Evolutionary conservation across 2,329 filamentous ascomycete genomes (phyloP).

Genomic region (Trichoderma lentiforme): DNA sequence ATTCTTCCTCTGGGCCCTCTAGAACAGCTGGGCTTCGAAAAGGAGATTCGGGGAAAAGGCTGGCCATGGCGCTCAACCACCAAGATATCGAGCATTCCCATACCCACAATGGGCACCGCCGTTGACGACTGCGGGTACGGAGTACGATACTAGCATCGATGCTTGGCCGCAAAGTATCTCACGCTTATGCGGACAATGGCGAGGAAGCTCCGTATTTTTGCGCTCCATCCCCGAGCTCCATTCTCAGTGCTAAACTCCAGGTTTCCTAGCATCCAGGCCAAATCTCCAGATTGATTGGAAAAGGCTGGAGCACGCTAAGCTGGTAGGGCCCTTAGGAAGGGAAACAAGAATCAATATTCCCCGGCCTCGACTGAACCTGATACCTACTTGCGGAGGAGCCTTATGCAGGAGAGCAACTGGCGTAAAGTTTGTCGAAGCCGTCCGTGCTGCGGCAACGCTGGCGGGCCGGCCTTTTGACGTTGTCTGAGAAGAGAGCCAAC

Average conservation of each 20-base stretch:
- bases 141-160: background rate
- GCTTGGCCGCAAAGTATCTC: background rate
- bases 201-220: background rate
- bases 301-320: conserved; percentile 12
- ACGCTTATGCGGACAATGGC: background rate
- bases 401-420: conserved; percentile 7
- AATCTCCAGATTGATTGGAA: background rate
- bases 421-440: conserved; percentile 2
- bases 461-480: background rate
- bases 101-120: background rate
- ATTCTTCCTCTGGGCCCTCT: background rate
- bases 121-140: background rate
- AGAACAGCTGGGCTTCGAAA: background rate
- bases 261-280: background rate
- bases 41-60: background rate
- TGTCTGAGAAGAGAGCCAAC: background rate
- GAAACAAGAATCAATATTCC: background rate
- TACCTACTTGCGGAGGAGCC: background rate
- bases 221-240: background rate
- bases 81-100: background rate
- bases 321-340: background rate
- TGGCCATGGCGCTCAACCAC: background rate
- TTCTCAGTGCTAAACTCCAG: background rate
- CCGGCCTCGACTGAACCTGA: conserved; percentile 9
- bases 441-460: background rate